Evolutionary conservation across 2,329 filamentous ascomycete genomes (phyloP), one percentile per base, ranked within the genome.

Genomic region (Claviceps quebecensis): DNA sequence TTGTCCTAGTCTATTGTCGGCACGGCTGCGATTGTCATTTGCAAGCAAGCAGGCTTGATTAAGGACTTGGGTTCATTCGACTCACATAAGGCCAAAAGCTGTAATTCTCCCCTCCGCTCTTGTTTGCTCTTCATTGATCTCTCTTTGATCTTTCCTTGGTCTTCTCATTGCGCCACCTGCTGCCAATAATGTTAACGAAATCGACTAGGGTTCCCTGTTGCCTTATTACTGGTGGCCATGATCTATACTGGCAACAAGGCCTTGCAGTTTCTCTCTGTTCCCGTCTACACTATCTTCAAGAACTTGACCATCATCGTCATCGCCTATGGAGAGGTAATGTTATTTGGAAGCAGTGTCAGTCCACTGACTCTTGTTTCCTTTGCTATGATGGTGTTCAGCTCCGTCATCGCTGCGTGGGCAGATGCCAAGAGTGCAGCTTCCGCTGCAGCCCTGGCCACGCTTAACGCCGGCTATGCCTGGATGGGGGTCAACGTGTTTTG

Each of bases 201-300:
- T 22, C 2, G 17, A 7, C 5, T 22, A 95, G 89, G 90, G 93
- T 95, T 97, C 64, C 93, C 93, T 48, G 87, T 98, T 62, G 94
- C 93, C 53, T 75, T 96, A 51, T 85, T 97, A 55, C 83, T 98
- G 56, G 91, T 97, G 64, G 91, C 89, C 66, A 98, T 97, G 93
- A 97, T 98, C 70, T 98, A 97, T 72, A 97, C 93, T 50, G 84
- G 88, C 63, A 93, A 87, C 63, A 96, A 96, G 74, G 89, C 93
- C 19, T 81, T 98, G 46, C 89, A 96, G 70, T 97, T 84, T 70
- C 85, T 98, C 55, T 96, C 90, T 37, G 95, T 98, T 50, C 93
- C 93, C 26, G 93, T 98, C 36, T 98, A 98, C 73, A 98, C 93
- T 53, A 98, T 98, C 67, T 98, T 98, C 79, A 98, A 98, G 79